These are phyloP conservation scores for Narthecium ossifragum DNA, from an alignment of 106 monocot genomes.

Conservation along the genomic window DNA sequence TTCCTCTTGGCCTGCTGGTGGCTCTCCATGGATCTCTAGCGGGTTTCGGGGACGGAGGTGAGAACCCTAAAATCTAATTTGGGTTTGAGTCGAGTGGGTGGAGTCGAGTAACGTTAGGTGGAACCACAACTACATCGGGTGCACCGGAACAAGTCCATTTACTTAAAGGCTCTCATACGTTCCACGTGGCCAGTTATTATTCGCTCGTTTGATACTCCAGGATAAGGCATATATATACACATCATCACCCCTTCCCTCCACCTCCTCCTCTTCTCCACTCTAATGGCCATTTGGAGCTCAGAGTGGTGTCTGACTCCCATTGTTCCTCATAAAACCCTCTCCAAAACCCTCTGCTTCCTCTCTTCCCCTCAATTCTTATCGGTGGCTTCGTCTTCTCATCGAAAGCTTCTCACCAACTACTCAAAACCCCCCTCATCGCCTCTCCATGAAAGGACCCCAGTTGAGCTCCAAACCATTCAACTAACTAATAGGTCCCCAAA, in stretches of 20 bases:
- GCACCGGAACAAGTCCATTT: too few species aligned
- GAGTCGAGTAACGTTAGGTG: too few species aligned
- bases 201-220: slow-evolving; percentile 8
- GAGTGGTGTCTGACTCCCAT: slow-evolving; percentile 26
- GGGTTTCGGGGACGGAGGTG: too few species aligned
- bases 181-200: slow-evolving; percentile 11
- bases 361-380: slow-evolving; percentile 19
- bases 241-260: background rate
- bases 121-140: too few species aligned
- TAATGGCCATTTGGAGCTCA: slow-evolving; percentile 51
- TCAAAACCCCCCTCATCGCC: slow-evolving; percentile 35
- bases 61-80: too few species aligned
- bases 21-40: background rate
- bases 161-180: slow-evolving; percentile 2
- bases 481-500: background rate
- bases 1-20: slow-evolving; percentile 2
- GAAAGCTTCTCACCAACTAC: slow-evolving; percentile 24
- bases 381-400: slow-evolving; percentile 6
- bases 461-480: slow-evolving; percentile 15
- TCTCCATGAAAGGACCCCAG: slow-evolving; percentile 24
- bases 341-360: slow-evolving; percentile 20
- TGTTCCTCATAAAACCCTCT: slow-evolving; percentile 12
- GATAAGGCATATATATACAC: slow-evolving; percentile 24
- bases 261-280: background rate
- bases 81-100: too few species aligned